These are phyloP conservation scores for Candida mattraensis DNA, from an alignment of 805 yeast genomes.

Conservation along the genomic window DNA sequence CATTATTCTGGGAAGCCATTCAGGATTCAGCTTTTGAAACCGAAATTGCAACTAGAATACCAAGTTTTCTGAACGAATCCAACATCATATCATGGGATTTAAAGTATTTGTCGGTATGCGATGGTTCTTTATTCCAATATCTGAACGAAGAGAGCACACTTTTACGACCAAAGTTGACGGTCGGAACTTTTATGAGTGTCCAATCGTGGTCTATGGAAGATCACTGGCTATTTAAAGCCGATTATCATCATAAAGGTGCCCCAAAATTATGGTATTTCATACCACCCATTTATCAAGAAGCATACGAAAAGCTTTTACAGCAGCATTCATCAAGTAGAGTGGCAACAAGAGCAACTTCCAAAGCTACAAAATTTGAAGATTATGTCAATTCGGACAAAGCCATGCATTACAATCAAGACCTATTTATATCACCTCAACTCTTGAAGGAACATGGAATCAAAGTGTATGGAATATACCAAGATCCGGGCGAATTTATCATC, in stretches of 20 bases:
- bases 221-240: conserved; percentile 52
- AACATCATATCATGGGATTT: conserved; percentile 53
- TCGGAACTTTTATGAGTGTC: conserved; percentile 54
- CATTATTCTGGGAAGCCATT: conserved; percentile 44
- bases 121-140: conserved; percentile 49
- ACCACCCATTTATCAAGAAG: conserved; percentile 52
- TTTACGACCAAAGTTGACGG: conserved; percentile 43
- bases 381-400: conserved; percentile 21
- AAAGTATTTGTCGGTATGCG: conserved; percentile 50
- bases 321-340: conserved; percentile 6
- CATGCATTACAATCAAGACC: conserved; percentile 39
- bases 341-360: conserved; percentile 21
- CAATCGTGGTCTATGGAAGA: conserved; percentile 63
- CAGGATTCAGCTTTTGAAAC: conserved; percentile 32
- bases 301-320: conserved; percentile 47
- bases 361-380: conserved; percentile 29
- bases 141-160: conserved; percentile 43
- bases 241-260: conserved; percentile 57
- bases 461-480: conserved; percentile 50
- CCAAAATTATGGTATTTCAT: conserved; percentile 60
- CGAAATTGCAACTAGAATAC: conserved; percentile 31
- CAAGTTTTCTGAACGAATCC: conserved; percentile 9
- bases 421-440: conserved; percentile 49
- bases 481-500: conserved; percentile 60
- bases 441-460: conserved; percentile 50